A percentile compares a stretch with the other conserved stretches of the same genome.
These are phyloP conservation scores for Aspergillus sclerotiicarbonarius DNA, from an alignment of 495 filamentous ascomycete genomes.

Conservation along the genomic window DNA sequence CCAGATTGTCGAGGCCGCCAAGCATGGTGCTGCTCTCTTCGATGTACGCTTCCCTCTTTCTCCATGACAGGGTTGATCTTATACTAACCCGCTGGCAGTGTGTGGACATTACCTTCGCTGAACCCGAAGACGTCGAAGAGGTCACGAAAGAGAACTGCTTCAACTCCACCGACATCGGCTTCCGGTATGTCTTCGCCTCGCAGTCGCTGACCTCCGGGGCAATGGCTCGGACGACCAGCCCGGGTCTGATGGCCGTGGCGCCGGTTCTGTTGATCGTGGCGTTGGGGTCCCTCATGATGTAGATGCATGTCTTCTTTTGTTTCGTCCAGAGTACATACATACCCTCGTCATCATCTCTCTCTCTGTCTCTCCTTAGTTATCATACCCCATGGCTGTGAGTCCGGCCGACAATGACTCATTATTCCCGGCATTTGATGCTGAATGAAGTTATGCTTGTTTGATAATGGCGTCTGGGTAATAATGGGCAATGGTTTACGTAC, in stretches of 20 bases:
- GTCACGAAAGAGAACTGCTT: constrained; percentile 81
- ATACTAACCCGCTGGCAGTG: constrained; percentile 57
- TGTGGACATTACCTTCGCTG: constrained; percentile 83
- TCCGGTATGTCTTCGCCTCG: constrained; percentile 72
- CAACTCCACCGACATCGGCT: constrained; percentile 72
- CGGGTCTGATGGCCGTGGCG: constrained; percentile 15
- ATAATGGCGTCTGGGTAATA: too few species aligned
- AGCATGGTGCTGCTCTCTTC: constrained; percentile 86
- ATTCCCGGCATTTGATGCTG: too few species aligned
- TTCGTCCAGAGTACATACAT: too few species aligned
- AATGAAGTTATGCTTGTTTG: too few species aligned
- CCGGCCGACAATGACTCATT: too few species aligned
- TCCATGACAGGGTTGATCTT: background rate
- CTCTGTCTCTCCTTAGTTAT: too few species aligned
- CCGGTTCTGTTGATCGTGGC: constrained; percentile 25
- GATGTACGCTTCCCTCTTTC: constrained; percentile 60
- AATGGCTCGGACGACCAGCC: background rate
- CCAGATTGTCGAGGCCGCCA: constrained; percentile 84
- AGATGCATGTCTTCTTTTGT: background rate
- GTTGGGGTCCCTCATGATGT: constrained; percentile 27
- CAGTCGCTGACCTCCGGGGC: constrained; percentile 41
- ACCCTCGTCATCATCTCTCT: too few species aligned
- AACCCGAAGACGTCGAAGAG: constrained; percentile 65
- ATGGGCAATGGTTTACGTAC: too few species aligned
- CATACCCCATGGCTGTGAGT: too few species aligned